These are phyloP conservation scores for Aspergillus pseudoglaucus DNA, from an alignment of 2,329 filamentous ascomycete genomes.

Conservation along the genomic window DNA sequence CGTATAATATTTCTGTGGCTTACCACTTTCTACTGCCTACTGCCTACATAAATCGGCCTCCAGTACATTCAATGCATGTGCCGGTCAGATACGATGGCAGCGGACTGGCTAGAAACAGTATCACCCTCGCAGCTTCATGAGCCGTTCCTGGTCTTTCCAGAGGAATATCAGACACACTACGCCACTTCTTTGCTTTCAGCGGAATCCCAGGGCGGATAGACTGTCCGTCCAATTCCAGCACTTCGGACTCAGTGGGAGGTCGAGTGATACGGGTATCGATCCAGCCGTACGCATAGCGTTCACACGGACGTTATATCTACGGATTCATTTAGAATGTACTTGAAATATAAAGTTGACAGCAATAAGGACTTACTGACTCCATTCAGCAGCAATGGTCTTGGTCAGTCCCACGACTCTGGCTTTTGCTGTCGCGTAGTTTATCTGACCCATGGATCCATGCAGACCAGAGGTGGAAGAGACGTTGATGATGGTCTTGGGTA, in stretches of 20 bases:
- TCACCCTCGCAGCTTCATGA: conserved; percentile 10
- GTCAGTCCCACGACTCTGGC: conserved; percentile 47
- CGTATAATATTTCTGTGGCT: neutral
- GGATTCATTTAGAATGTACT: neutral
- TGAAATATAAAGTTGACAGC: neutral
- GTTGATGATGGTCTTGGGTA: conserved; percentile 40
- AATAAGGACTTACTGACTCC: conserved; percentile 32
- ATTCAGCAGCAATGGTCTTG: conserved; percentile 51
- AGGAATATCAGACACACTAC: conserved; percentile 56
- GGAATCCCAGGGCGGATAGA: conserved; percentile 27
- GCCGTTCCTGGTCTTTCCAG: conserved; percentile 65
- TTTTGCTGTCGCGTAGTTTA: conserved; percentile 49
- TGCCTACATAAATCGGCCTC: conserved; percentile 7
- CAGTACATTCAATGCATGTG: conserved; percentile 12
- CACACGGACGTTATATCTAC: conserved; percentile 48
- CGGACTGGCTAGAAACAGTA: conserved; percentile 13
- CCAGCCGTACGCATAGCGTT: conserved; percentile 75
- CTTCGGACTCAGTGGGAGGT: conserved; percentile 62
- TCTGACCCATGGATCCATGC: conserved; percentile 48
- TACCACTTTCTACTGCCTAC: neutral
- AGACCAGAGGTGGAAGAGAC: conserved; percentile 48
- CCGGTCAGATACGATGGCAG: conserved; percentile 14
- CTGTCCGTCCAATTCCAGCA: conserved; percentile 58
- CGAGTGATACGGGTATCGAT: conserved; percentile 66
- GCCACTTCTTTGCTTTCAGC: conserved; percentile 8